These are phyloP conservation scores for Speleostelium caveatum DNA, from an alignment of 78 protist genomes.

Conservation along the genomic window DNA sequence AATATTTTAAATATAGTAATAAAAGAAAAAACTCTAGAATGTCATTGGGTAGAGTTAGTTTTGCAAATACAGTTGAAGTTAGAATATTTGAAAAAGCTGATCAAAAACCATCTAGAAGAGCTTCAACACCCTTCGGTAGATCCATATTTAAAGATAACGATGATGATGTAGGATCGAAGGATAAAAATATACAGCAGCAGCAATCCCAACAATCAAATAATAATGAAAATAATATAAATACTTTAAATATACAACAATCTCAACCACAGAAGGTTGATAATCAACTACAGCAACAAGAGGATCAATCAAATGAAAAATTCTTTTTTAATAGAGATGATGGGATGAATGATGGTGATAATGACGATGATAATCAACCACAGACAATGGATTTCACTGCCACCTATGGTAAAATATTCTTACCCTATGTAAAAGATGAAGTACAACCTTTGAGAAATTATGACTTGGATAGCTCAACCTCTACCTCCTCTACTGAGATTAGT, in stretches of 20 bases:
- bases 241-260: neutral
- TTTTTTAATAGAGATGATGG: neutral
- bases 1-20: no score
- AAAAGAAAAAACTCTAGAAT: slow-evolving; percentile 43
- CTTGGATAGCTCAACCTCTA: neutral
- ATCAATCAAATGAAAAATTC: neutral
- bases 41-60: slow-evolving; percentile 60
- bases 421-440: slow-evolving; percentile 44
- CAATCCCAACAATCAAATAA: neutral
- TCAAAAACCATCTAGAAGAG: slow-evolving; percentile 2
- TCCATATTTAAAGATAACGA: slow-evolving; percentile 3
- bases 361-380: neutral
- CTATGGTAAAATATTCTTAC: slow-evolving; percentile 58
- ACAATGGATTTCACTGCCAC: slow-evolving; percentile 71
- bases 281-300: neutral
- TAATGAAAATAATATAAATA: neutral
- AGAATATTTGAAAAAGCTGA: slow-evolving; percentile 59
- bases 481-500: neutral
- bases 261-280: neutral
- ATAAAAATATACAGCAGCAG: no score
- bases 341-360: neutral
- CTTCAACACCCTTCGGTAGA: neutral
- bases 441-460: slow-evolving; percentile 34
- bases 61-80: slow-evolving; percentile 65
- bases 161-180: neutral